phyloP scores from a whole-genome alignment of 2,329 filamentous ascomycete species.

The Rugonectria rugulosa region DNA sequence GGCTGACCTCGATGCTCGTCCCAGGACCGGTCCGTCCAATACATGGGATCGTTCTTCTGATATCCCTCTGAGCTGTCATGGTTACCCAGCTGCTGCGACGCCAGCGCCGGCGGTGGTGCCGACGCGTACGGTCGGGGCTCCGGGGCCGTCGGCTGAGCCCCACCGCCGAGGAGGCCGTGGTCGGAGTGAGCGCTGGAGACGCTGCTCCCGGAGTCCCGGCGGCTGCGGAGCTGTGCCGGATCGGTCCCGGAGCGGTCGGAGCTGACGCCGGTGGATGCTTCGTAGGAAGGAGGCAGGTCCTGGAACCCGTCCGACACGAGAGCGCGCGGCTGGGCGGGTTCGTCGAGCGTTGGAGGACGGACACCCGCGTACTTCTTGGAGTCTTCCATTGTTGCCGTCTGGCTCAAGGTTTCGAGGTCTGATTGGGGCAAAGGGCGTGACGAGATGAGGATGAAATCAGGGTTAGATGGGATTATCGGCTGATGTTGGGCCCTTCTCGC shows the following conservation, averaged over 20 bases:
- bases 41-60: conserved; percentile 13
- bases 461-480: too few relatives aligned
- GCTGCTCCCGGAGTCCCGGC: conserved; percentile 10
- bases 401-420: too few relatives aligned
- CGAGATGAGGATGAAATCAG: too few relatives aligned
- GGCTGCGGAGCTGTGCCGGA: not conserved
- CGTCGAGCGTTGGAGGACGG: not conserved
- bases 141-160: not conserved
- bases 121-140: not conserved
- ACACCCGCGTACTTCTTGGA: conserved; percentile 3
- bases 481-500: too few relatives aligned
- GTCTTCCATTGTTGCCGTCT: conserved; percentile 6
- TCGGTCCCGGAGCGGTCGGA: not conserved
- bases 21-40: conserved; percentile 12
- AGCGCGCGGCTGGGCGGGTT: not conserved
- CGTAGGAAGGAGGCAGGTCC: conserved; percentile 17
- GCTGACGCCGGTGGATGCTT: conserved; percentile 9
- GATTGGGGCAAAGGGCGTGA: too few relatives aligned
- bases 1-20: conserved; percentile 4
- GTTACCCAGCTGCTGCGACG: not conserved
- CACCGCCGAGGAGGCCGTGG: not conserved
- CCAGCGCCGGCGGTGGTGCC: not conserved
- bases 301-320: conserved; percentile 9
- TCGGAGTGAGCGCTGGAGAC: conserved; percentile 10
- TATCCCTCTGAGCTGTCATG: conserved; percentile 1